phyloP scores from a whole-genome alignment of 2,329 filamentous ascomycete genomes.

The Biscogniauxia mediterranea region DNA sequence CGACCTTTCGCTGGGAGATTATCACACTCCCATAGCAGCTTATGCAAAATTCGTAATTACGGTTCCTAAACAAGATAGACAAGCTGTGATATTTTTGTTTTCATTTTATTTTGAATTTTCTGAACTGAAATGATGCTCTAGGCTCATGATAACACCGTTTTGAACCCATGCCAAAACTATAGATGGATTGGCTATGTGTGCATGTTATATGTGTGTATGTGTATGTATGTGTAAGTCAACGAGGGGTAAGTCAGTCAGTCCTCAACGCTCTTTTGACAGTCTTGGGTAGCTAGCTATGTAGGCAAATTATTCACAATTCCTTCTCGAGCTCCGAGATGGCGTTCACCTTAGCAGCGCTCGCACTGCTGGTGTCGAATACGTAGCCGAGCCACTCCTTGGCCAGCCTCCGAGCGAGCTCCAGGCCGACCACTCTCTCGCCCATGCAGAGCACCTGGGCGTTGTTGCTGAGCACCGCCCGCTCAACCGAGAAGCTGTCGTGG shows the following conservation, averaged over 20 bases:
- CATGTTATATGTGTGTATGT: too few relatives aligned
- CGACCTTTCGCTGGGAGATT: too few relatives aligned
- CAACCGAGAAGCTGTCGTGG: slow-evolving; percentile 82
- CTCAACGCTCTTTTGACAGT: not conserved
- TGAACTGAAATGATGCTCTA: not conserved
- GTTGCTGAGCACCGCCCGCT: slow-evolving; percentile 78
- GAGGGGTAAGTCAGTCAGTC: not conserved
- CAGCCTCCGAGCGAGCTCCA: slow-evolving; percentile 75
- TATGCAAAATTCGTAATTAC: too few relatives aligned
- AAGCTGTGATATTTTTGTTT: too few relatives aligned
- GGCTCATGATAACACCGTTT: not conserved
- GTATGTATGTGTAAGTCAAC: not conserved
- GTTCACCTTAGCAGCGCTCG: slow-evolving; percentile 45
- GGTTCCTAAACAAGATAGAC: too few relatives aligned
- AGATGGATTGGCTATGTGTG: too few relatives aligned
- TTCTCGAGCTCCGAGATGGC: slow-evolving; percentile 42
- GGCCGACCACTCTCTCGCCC: slow-evolving; percentile 77
- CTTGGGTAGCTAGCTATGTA: not conserved
- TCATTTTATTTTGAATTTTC: too few relatives aligned
- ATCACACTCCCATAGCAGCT: too few relatives aligned
- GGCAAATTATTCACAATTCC: slow-evolving; percentile 8
- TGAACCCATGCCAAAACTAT: too few relatives aligned
- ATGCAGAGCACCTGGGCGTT: slow-evolving; percentile 86
- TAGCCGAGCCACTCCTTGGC: slow-evolving; percentile 84
- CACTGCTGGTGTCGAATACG: slow-evolving; percentile 67